Conservation (phyloP, 495 filamentous ascomycete species). For the Xylaria flabelliformis region DNA sequence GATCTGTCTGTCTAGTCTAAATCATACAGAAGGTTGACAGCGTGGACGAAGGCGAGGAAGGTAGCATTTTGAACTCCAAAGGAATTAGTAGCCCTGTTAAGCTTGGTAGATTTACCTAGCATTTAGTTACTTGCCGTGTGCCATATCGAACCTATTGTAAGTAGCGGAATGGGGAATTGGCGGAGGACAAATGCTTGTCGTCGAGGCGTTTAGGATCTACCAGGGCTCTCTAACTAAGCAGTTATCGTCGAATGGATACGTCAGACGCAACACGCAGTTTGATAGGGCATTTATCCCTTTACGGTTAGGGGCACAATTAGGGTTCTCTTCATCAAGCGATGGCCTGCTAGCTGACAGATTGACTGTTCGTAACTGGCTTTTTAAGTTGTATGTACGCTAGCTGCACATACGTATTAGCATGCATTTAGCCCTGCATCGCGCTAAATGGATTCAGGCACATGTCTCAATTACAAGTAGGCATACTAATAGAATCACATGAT, state of each 20-base stretch:
- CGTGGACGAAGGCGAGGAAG: not conserved
- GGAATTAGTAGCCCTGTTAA: not conserved
- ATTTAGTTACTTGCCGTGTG: not conserved
- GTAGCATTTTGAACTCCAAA: not conserved
- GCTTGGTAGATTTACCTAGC: not conserved
- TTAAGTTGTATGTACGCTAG: not conserved
- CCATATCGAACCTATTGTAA: not conserved
- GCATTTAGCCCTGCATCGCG: not conserved
- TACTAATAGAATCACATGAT: not conserved
- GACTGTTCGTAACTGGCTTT: not conserved
- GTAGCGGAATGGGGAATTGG: not conserved
- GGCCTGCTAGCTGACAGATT: slow-evolving; percentile 1
- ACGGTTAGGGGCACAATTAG: slow-evolving; percentile 4
- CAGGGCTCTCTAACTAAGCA: not conserved
- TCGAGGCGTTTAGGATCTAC: slow-evolving; percentile 3
- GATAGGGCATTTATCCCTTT: slow-evolving; percentile 12
- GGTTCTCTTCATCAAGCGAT: not conserved
- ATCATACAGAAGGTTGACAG: not conserved
- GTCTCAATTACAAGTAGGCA: not conserved
- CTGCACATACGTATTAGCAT: not conserved
- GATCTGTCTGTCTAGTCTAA: slow-evolving; percentile 1
- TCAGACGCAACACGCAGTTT: not conserved
- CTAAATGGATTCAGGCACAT: not conserved
- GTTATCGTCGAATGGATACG: not conserved
- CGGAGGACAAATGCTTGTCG: not conserved